phyloP scores from a whole-genome alignment of 2,329 filamentous ascomycete species.

The Colletotrichum somersetense region DNA sequence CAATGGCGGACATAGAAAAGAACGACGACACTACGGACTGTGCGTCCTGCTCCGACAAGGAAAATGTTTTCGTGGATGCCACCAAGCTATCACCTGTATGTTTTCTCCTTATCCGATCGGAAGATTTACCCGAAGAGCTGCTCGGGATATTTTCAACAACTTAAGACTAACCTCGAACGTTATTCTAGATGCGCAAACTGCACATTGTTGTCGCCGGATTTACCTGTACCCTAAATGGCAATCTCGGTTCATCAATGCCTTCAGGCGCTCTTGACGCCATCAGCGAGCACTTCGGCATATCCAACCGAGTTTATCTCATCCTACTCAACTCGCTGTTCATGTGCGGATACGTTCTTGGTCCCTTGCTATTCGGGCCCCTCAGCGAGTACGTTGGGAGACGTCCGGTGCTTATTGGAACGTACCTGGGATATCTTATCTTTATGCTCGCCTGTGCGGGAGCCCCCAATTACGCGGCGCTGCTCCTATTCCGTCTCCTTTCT shows the following conservation, averaged over 20 bases:
- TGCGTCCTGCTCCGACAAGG: not conserved
- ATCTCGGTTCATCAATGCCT: slow-evolving; percentile 53
- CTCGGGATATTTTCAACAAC: not conserved
- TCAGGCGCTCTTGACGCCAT: slow-evolving; percentile 54
- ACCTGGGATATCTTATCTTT: slow-evolving; percentile 51
- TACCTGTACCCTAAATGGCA: slow-evolving; percentile 53
- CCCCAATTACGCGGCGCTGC: slow-evolving; percentile 57
- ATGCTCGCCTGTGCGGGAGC: slow-evolving; percentile 54
- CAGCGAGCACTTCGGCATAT: slow-evolving; percentile 47
- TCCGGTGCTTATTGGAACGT: slow-evolving; percentile 51
- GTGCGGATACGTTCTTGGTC: slow-evolving; percentile 52
- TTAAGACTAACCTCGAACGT: not conserved
- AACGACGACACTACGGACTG: slow-evolving; percentile 42
- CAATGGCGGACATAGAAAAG: slow-evolving; percentile 18
- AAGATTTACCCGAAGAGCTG: not conserved
- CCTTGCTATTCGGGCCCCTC: slow-evolving; percentile 51
- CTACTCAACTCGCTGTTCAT: slow-evolving; percentile 54
- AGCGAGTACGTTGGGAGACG: slow-evolving; percentile 53
- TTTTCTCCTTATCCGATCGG: not conserved
- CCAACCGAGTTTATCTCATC: slow-evolving; percentile 46
- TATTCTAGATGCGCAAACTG: slow-evolving; percentile 47
- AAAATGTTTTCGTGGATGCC: slow-evolving; percentile 45
- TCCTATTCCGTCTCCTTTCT: slow-evolving; percentile 55
- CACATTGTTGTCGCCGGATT: slow-evolving; percentile 53
- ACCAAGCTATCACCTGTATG: slow-evolving; percentile 50